These are phyloP conservation scores for Dictyostelium capitatum DNA, from an alignment of 78 protist genomes.

Conservation along the genomic window DNA sequence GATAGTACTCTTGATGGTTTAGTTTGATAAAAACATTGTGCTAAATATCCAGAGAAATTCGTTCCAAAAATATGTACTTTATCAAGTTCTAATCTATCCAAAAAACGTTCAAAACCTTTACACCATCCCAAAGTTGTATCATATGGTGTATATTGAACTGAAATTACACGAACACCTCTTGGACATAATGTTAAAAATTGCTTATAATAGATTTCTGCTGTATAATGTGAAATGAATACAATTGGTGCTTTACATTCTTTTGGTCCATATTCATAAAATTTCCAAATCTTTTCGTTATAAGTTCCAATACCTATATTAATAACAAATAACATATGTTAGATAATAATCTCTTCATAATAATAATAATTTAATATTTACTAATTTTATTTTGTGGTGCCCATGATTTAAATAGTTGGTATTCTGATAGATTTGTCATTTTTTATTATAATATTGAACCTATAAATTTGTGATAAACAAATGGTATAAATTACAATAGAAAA, in stretches of 20 bases:
- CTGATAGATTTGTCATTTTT: slow-evolving; percentile 2
- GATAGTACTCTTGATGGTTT: slow-evolving; percentile 78
- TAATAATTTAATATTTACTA: neutral
- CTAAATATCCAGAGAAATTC: slow-evolving; percentile 88
- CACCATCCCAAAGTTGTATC: slow-evolving; percentile 65
- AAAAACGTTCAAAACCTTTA: slow-evolving; percentile 81
- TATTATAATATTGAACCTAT: too few species aligned
- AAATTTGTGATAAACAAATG: too few species aligned
- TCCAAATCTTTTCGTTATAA: slow-evolving; percentile 53
- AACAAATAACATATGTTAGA: too few species aligned
- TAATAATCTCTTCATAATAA: too few species aligned
- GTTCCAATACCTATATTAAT: slow-evolving; percentile 21
- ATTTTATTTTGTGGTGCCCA: slow-evolving; percentile 79
- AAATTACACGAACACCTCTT: slow-evolving; percentile 68
- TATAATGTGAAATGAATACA: slow-evolving; percentile 55
- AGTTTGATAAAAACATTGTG: slow-evolving; percentile 75
- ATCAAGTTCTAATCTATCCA: slow-evolving; percentile 58
- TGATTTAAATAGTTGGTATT: slow-evolving; percentile 69
- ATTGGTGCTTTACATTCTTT: slow-evolving; percentile 45
- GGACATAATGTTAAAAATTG: slow-evolving; percentile 82
- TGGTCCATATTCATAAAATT: slow-evolving; percentile 84
- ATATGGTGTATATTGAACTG: slow-evolving; percentile 68
- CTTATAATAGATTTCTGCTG: slow-evolving; percentile 64
- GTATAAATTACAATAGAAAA: too few species aligned
- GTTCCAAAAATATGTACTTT: slow-evolving; percentile 87